phyloP scores from a whole-genome alignment of 768 basidiomycete genomes.

The Dacryopinax primogenitus region DNA sequence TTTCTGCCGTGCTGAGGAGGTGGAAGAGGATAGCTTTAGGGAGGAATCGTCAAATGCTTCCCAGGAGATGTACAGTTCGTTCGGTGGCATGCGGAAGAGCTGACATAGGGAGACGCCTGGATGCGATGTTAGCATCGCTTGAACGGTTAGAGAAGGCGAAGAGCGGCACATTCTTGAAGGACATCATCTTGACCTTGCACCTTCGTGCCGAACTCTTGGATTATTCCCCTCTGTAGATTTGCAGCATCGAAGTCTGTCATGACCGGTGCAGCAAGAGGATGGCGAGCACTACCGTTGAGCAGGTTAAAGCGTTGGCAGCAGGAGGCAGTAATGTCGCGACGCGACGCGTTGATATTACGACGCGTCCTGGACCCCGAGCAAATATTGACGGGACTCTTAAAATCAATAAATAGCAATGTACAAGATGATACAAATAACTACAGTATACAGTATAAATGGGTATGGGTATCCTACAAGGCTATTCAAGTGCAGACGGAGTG shows the following conservation, averaged over 20 bases:
- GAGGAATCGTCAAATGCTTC: constrained; percentile 30
- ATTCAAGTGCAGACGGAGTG: not conserved
- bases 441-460: not conserved
- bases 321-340: not conserved
- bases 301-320: not conserved
- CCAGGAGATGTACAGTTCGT: constrained; percentile 34
- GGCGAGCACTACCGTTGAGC: not conserved
- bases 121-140: not conserved
- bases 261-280: not conserved
- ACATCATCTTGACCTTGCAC: constrained; percentile 21
- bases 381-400: not conserved
- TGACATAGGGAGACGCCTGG: constrained; percentile 32
- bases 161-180: constrained; percentile 27
- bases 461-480: not conserved
- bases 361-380: constrained; percentile 2
- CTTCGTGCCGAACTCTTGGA: constrained; percentile 11
- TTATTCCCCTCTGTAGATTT: constrained; percentile 5
- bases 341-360: not conserved
- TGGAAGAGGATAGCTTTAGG: constrained; percentile 10
- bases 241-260: not conserved
- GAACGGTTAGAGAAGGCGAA: not conserved
- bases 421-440: not conserved
- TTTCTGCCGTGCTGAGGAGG: not conserved
- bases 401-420: not conserved
- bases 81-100: constrained; percentile 28